Percentiles rank a stretch among this genome's conserved stretches.
These are phyloP conservation scores for Wickerhamomyces queroliae DNA, from an alignment of 805 yeast species.

Conservation along the genomic window DNA sequence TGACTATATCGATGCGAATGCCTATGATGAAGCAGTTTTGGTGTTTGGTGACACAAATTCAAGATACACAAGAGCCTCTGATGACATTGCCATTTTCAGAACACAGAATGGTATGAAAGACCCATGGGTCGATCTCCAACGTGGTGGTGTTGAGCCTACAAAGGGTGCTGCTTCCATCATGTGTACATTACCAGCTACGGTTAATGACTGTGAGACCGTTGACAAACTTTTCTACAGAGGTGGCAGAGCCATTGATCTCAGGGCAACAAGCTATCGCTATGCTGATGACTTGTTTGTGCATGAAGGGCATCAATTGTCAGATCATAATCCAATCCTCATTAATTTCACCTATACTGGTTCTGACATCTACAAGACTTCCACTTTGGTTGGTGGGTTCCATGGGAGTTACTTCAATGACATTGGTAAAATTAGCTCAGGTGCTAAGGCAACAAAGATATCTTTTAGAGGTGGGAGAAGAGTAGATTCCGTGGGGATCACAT, in stretches of 20 bases:
- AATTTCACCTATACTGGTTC: slow-evolving; percentile 5
- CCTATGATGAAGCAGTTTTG: slow-evolving; percentile 5
- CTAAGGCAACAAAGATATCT: slow-evolving; percentile 1
- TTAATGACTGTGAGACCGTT: slow-evolving; percentile 5
- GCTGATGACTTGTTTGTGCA: slow-evolving; percentile 3
- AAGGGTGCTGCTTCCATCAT: slow-evolving; percentile 4
- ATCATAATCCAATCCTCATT: slow-evolving; percentile 7
- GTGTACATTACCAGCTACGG: slow-evolving; percentile 4
- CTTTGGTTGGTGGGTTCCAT: slow-evolving; percentile 4
- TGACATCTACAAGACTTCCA: slow-evolving; percentile 2
- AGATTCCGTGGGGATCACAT: slow-evolving; percentile 22
- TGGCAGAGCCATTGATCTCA: slow-evolving; percentile 1
- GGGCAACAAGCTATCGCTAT: slow-evolving; percentile 4
- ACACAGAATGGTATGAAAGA: slow-evolving; percentile 4
- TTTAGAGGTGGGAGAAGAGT: slow-evolving; percentile 5
- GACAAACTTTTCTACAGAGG: slow-evolving; percentile 8
- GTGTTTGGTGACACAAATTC: slow-evolving; percentile 8
- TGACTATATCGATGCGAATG: slow-evolving; percentile 5
- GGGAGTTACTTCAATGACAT: slow-evolving; percentile 6
- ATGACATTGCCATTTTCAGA: slow-evolving; percentile 3
- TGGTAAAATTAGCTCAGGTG: background rate
- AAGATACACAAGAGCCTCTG: slow-evolving; percentile 5
- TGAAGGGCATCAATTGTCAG: slow-evolving; percentile 5
- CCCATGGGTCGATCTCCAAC: slow-evolving; percentile 4
- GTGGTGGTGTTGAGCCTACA: slow-evolving; percentile 3